Percentiles rank a stretch among this genome's conserved stretches.
These are phyloP conservation scores for Yarrowia deformans DNA, from an alignment of 805 yeast genomes.

Conservation along the genomic window DNA sequence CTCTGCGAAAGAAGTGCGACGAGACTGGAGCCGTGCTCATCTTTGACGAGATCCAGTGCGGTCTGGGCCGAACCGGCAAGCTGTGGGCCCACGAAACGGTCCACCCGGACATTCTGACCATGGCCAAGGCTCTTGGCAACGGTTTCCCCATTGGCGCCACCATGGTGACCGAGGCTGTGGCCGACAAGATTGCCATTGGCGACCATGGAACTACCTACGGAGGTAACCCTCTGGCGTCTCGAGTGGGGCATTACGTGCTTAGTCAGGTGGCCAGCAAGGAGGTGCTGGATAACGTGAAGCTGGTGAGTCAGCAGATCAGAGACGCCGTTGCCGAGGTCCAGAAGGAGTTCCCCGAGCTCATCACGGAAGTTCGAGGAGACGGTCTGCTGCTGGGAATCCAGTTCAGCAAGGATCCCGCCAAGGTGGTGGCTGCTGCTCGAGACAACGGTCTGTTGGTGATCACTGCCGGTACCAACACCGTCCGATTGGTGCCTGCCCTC, in stretches of 20 bases:
- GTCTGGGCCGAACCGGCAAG: slow-evolving; percentile 89
- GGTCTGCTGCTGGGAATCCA: slow-evolving; percentile 89
- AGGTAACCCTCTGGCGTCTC: slow-evolving; percentile 91
- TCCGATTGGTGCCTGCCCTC: slow-evolving; percentile 91
- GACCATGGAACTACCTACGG: slow-evolving; percentile 99
- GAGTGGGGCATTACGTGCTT: slow-evolving; percentile 80
- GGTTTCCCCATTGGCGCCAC: slow-evolving; percentile 98
- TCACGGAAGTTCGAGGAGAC: slow-evolving; percentile 80
- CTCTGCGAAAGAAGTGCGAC: slow-evolving; percentile 70
- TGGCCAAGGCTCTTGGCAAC: slow-evolving; percentile 96
- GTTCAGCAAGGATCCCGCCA: slow-evolving; percentile 66
- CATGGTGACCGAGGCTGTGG: slow-evolving; percentile 81
- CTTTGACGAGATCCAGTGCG: slow-evolving; percentile 97
- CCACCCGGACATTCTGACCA: slow-evolving; percentile 92
- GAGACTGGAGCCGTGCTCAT: slow-evolving; percentile 77
- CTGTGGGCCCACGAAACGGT: slow-evolving; percentile 88
- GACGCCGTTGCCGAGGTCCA: slow-evolving; percentile 55
- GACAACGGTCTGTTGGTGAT: slow-evolving; percentile 83
- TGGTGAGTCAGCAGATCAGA: slow-evolving; percentile 65
- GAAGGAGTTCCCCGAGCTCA: slow-evolving; percentile 64
- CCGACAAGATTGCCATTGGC: slow-evolving; percentile 76
- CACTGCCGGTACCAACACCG: slow-evolving; percentile 90
- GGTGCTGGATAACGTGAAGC: slow-evolving; percentile 66
- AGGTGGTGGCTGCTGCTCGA: slow-evolving; percentile 72
- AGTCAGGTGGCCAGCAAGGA: slow-evolving; percentile 66